phyloP scores from a whole-genome alignment of 441 rosid species.

The Gossypium trilobum region DNA sequence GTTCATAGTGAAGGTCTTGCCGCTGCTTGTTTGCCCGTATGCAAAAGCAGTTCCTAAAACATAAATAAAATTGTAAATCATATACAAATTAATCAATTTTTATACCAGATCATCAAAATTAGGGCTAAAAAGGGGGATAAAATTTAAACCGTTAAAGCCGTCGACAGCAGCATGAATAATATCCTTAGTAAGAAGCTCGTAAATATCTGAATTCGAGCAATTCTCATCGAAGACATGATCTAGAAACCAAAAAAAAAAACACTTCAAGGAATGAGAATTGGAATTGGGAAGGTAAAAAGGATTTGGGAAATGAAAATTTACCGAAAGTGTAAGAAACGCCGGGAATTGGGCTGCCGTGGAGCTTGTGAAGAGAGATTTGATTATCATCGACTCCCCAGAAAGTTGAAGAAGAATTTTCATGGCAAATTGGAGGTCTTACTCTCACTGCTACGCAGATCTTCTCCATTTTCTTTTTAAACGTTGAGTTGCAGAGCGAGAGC shows the following conservation, averaged over 20 bases:
- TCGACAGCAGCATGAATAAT: conserved; percentile 69
- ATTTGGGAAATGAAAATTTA: conserved; percentile 14
- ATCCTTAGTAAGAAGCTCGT: conserved; percentile 71
- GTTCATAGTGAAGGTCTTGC: conserved; percentile 89
- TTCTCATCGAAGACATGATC: conserved; percentile 76
- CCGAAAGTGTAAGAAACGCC: conserved; percentile 69
- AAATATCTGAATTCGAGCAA: conserved; percentile 52
- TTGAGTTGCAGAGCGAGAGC: not conserved
- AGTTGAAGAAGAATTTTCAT: conserved; percentile 32
- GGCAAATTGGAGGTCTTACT: conserved; percentile 43
- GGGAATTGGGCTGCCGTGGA: conserved; percentile 57
- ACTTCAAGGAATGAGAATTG: not conserved
- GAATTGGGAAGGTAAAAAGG: not conserved
- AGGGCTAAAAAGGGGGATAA: not conserved
- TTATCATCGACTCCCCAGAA: conserved; percentile 67
- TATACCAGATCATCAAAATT: not conserved
- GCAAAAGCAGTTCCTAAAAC: conserved; percentile 78
- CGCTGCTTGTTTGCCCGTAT: conserved; percentile 95
- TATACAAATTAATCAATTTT: not conserved
- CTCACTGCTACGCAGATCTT: conserved; percentile 89
- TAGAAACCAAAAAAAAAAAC: conserved; percentile 12
- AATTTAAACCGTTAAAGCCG: conserved; percentile 65
- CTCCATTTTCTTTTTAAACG: conserved; percentile 42
- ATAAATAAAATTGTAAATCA: not conserved
- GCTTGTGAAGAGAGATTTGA: conserved; percentile 64